Base-by-base conservation (phyloP, 2,329 filamentous ascomycete genomes). In the Fusarium bactridioides region DNA sequence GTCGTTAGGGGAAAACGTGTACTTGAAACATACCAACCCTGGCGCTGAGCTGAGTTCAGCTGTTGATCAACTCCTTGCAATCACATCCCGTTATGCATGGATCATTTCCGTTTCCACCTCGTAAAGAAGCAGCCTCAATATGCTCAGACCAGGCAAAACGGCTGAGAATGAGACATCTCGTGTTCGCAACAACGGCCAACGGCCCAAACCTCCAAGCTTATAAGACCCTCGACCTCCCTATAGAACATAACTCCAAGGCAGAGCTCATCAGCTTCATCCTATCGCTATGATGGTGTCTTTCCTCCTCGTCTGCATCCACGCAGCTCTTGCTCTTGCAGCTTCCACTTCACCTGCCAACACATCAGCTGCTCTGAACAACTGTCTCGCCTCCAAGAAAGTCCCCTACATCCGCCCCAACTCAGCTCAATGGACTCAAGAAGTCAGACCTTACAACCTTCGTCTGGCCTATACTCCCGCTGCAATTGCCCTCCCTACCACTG, bases 361-460 rank as follows among this genome's bases (percentile, higher is more conserved):
- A 0, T 66, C 71, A 2, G 53, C 61, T 18, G 56, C 59, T 23
- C 62, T 80, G 7, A 67, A 73, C 10, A 64, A 74, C 23, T 81
- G 79, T 25, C 77, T 81, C 10, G 61, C 72, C 15, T 59, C 65
- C 1, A 74, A 71, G 11, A 60, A 60, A 4, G 76, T 79, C 1
- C 75, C 77, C 7, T 71, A 72, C 50, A 61, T 68, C 29, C 64
- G 64, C 1, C 54, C 67, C 18, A 71, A 72, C 45, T 74, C 78
- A 0, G 29, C 68, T 4, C 67, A 65, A 12, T 85, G 82, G 82
- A 70, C 74, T 7, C 64, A 76, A 9, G 82, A 83, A 64, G 77
- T 71, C 4, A 70, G 71, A 18, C 79, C 80, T 0, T 80, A 79
- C 70, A 83, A 83, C 63, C 75, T 80, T 19, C 78, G 81, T 9